Conservation (phyloP, 2,329 filamentous ascomycete species). For the Grosmannia huntii region DNA sequence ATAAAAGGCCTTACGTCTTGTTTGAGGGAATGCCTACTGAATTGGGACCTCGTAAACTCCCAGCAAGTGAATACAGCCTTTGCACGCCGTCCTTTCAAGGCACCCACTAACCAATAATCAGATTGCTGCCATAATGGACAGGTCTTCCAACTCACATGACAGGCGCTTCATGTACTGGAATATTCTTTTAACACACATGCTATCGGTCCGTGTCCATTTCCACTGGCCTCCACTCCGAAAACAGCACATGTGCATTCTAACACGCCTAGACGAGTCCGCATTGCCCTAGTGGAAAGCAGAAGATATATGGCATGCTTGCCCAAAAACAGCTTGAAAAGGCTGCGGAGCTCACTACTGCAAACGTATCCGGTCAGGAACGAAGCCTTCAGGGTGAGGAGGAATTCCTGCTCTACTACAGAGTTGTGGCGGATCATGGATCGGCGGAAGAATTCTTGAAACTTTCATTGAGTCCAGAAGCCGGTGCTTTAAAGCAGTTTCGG, state of each 20-base stretch:
- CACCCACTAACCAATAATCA: constrained; percentile 14
- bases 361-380: constrained; percentile 9
- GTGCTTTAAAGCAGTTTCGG: constrained; percentile 30
- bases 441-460: constrained; percentile 27
- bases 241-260: constrained; percentile 8
- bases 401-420: constrained; percentile 34
- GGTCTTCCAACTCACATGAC: constrained; percentile 32
- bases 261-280: constrained; percentile 30
- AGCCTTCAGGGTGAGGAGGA: constrained; percentile 35
- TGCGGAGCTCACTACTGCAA: constrained; percentile 14
- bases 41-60: constrained; percentile 43
- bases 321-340: constrained; percentile 38
- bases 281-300: constrained; percentile 33
- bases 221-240: background rate
- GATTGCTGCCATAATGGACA: constrained; percentile 42
- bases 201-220: constrained; percentile 27
- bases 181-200: constrained; percentile 38
- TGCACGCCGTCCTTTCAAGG: background rate
- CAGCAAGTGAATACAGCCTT: constrained; percentile 31
- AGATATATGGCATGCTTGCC: constrained; percentile 37
- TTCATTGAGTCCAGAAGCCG: constrained; percentile 25
- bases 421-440: constrained; percentile 30
- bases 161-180: constrained; percentile 40
- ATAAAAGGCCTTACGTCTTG: constrained; percentile 25
- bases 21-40: constrained; percentile 38